Evolutionary conservation across 805 yeast genomes (phyloP).

Genomic region (Ogataea neopini): DNA sequence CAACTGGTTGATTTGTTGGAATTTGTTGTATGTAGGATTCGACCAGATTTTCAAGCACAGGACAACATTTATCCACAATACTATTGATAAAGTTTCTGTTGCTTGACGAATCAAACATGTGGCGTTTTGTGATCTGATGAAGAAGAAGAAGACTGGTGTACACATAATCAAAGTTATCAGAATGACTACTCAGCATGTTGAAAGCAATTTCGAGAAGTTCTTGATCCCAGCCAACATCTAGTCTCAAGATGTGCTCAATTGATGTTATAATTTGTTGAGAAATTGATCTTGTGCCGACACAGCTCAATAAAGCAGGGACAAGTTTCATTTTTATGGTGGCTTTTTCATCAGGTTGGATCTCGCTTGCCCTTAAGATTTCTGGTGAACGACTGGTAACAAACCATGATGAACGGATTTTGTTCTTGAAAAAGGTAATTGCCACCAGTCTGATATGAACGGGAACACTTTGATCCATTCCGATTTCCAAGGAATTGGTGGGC

Average conservation of each 20-base stretch:
- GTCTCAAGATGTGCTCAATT: slow-evolving; percentile 51
- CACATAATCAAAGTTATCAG: slow-evolving; percentile 43
- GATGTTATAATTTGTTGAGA: slow-evolving; percentile 60
- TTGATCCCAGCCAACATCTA: slow-evolving; percentile 52
- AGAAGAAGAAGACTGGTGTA: slow-evolving; percentile 72
- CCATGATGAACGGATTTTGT: slow-evolving; percentile 71
- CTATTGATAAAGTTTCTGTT: slow-evolving; percentile 51
- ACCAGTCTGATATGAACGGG: slow-evolving; percentile 59
- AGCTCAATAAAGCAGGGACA: slow-evolving; percentile 53
- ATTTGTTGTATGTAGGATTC: slow-evolving; percentile 40
- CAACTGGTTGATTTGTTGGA: slow-evolving; percentile 39
- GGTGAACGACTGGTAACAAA: slow-evolving; percentile 31
- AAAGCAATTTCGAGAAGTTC: slow-evolving; percentile 48
- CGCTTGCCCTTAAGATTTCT: slow-evolving; percentile 22
- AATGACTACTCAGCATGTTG: slow-evolving; percentile 42
- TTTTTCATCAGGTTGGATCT: slow-evolving; percentile 53
- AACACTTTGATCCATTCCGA: slow-evolving; percentile 40
- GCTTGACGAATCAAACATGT: slow-evolving; percentile 65
- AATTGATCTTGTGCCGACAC: slow-evolving; percentile 43
- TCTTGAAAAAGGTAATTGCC: slow-evolving; percentile 82
- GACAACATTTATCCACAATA: slow-evolving; percentile 59
- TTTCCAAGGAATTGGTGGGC: slow-evolving; percentile 45
- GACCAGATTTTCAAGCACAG: slow-evolving; percentile 61
- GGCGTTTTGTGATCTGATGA: slow-evolving; percentile 66
- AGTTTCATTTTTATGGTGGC: slow-evolving; percentile 63